Percentiles rank a stretch among this genome's conserved stretches.
phyloP scores from a whole-genome alignment of 345 rosid genomes.

The Euphorbia pulcherrima region DNA sequence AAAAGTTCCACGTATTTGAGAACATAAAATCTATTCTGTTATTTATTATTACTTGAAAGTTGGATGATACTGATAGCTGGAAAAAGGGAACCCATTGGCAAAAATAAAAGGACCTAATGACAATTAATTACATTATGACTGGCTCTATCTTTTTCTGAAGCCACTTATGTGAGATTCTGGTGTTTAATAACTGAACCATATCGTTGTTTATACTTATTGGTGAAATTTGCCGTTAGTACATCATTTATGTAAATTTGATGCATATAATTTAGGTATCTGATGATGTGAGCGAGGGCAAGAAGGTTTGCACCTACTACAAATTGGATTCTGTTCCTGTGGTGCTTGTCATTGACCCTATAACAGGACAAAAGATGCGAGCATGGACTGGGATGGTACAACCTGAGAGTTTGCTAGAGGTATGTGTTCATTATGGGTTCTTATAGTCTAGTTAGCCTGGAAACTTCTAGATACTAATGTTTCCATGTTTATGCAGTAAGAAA shows the following conservation, averaged over 20 bases:
- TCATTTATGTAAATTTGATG: conserved; percentile 3
- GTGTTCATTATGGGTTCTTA: neutral
- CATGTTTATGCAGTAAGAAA: no score
- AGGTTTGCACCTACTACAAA: conserved; percentile 86
- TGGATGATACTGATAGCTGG: neutral
- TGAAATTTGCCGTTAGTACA: neutral
- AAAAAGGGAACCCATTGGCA: neutral
- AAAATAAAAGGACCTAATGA: neutral
- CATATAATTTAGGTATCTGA: conserved; percentile 66
- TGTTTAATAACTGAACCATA: conserved; percentile 1
- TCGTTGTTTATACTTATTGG: neutral
- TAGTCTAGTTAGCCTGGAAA: no score
- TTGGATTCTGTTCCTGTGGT: conserved; percentile 82
- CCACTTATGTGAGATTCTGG: no score
- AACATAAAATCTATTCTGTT: neutral
- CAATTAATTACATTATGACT: neutral
- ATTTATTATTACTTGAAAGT: neutral
- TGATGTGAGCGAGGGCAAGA: conserved; percentile 85
- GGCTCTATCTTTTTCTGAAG: no score
- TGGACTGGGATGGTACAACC: conserved; percentile 96
- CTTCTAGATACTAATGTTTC: no score
- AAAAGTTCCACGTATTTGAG: neutral
- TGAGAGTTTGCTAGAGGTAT: conserved; percentile 79
- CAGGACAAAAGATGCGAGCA: conserved; percentile 86
- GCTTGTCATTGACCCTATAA: conserved; percentile 90